A percentile compares a stretch with the other conserved stretches of the same genome.
Conservation (phyloP, 768 basidiomycete genomes). For the Mycena amicta region DNA sequence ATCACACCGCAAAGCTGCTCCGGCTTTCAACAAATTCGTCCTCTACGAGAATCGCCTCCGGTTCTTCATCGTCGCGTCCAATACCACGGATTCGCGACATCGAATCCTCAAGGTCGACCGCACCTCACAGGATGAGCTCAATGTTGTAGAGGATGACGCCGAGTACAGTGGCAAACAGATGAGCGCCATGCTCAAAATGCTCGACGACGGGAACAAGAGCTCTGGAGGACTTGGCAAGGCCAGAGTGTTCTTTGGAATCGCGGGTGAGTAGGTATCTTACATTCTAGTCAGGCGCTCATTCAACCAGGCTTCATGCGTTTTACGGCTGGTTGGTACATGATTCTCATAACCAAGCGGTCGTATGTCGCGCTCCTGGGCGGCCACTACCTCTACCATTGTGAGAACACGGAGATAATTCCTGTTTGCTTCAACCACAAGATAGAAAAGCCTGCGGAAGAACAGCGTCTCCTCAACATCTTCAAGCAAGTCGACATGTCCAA, state of each 20-base stretch:
- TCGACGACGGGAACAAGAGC: conserved; percentile 90
- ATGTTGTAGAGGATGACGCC: conserved; percentile 83
- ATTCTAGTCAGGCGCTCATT: not conserved
- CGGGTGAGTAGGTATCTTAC: conserved; percentile 48
- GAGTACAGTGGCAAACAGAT: conserved; percentile 90
- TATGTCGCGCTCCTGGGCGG: conserved; percentile 94
- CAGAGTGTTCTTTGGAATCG: conserved; percentile 80
- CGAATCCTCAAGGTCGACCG: conserved; percentile 94
- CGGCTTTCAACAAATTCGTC: conserved; percentile 80
- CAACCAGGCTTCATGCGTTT: conserved; percentile 84
- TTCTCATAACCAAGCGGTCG: conserved; percentile 85
- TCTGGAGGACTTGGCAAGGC: conserved; percentile 85
- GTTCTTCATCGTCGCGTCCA: conserved; percentile 91
- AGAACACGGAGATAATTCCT: conserved; percentile 82
- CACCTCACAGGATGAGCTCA: conserved; percentile 72
- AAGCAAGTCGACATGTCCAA: conserved; percentile 98
- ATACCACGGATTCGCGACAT: conserved; percentile 84
- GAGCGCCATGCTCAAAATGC: conserved; percentile 89
- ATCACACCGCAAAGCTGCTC: conserved; percentile 20
- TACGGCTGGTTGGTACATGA: conserved; percentile 95
- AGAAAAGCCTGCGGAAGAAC: conserved; percentile 88
- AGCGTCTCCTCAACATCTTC: conserved; percentile 85
- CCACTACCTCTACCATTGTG: conserved; percentile 96
- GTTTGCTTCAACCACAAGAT: conserved; percentile 79
- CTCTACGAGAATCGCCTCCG: conserved; percentile 91